Evolutionary conservation across 1,139 yeast genomes (phyloP), one percentile per base, ranked within the genome.

Genomic region (Saccharomyces hybrid): DNA sequence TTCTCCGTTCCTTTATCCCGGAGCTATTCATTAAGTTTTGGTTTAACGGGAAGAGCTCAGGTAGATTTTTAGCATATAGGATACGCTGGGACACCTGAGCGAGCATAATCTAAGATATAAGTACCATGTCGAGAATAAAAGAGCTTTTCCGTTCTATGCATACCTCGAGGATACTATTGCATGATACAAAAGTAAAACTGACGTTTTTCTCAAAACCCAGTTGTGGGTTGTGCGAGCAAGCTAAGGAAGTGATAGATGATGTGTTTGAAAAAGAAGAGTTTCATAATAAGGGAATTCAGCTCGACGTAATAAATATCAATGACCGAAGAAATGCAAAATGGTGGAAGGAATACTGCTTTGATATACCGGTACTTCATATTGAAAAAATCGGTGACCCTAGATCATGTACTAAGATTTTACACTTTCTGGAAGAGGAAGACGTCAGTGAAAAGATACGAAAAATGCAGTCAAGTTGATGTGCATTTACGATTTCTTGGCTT

Each of bases 281-380:
- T 53, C 58, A 54, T 47, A 61, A 62, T 11, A 63, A 62, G 14
- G 66, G 68, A 50, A 64, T 82, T 8, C 67, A 74, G 9, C 68
- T 82, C 55, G 68, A 72, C 11, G 75, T 77, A 27, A 74, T 88
- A 6, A 95, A 91, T 67, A 90, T 91, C 47, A 80, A 83, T 68
- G 75, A 78, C 49, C 84, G 86, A 0, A 80, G 79, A 52, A 85
- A 90, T 69, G 73, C 79, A 53, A 74, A 78, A 52, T 88, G 95
- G 90, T 87, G 83, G 76, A 95, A 88, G 58, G 76, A 77, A 58
- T 91, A 90, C 64, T 86, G 96, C 60, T 89, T 83, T 69, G 97
- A 91, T 66, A 91, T 90, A 1, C 97, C 97, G 0, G 97, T 91
- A 0, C 70, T 89, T 46, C 96, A 90, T 66, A 75, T 88, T 16